Conservation (phyloP, 2,329 filamentous ascomycete species). For the Ilyonectria mors-panacis region DNA sequence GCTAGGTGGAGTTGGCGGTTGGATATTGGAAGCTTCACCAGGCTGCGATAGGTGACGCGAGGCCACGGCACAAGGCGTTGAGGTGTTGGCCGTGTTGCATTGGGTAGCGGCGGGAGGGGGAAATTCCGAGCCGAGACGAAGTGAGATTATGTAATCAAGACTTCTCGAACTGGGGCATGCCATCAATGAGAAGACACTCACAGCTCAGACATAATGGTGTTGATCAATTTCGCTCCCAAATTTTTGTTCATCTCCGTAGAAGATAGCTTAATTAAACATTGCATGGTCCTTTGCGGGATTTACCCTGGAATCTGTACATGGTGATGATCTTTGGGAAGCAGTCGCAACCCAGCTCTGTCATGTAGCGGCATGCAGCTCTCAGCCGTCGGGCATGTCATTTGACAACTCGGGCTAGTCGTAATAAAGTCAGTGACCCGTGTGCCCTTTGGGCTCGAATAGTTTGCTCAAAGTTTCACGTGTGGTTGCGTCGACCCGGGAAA, state of each 20-base stretch:
- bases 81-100: constrained; percentile 3
- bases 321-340: neutral
- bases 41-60: constrained; percentile 50
- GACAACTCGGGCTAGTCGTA: neutral
- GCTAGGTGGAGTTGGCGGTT: constrained; percentile 14
- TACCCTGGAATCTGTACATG: neutral
- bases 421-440: neutral
- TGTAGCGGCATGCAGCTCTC: neutral
- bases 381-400: neutral
- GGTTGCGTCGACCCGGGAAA: constrained; percentile 2
- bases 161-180: neutral
- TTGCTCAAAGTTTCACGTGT: neutral
- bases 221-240: neutral
- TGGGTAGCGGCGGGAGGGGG: constrained; percentile 11
- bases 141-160: constrained; percentile 24
- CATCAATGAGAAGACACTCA: neutral
- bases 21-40: constrained; percentile 46
- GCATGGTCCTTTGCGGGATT: neutral
- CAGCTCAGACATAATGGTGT: neutral
- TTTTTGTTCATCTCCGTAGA: neutral
- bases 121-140: constrained; percentile 18
- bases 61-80: constrained; percentile 40
- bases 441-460: neutral
- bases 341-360: neutral
- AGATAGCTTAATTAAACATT: too few relatives aligned